Conservation (phyloP, 164 flowering plant species). For the Macadamia tetraphylla region DNA sequence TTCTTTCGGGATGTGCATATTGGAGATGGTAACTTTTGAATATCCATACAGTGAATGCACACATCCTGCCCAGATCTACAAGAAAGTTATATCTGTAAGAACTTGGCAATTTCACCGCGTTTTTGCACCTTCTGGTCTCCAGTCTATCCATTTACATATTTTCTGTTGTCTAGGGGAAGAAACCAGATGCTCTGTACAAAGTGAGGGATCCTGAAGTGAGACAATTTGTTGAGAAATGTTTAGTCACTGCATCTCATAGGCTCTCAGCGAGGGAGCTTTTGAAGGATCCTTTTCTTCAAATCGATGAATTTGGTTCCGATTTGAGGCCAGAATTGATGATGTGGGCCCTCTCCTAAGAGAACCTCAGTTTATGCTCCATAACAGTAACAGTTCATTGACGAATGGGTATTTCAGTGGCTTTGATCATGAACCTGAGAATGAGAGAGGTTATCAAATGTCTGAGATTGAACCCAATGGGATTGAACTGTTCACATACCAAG, state of each 20-base stretch:
- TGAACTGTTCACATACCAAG: slow-evolving; percentile 53
- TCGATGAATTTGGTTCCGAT: slow-evolving; percentile 49
- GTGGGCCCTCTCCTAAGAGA: slow-evolving; percentile 31
- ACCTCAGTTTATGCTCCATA: slow-evolving; percentile 24
- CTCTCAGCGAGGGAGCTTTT: slow-evolving; percentile 80
- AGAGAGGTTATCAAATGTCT: slow-evolving; percentile 24
- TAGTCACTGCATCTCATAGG: slow-evolving; percentile 68
- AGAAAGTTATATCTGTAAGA: slow-evolving; percentile 90
- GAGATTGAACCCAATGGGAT: slow-evolving; percentile 42
- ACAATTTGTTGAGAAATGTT: slow-evolving; percentile 82
- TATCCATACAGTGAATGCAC: slow-evolving; percentile 99
- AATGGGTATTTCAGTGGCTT: slow-evolving; percentile 32
- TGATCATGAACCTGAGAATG: slow-evolving; percentile 34
- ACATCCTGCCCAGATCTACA: slow-evolving; percentile 92
- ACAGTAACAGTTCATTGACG: slow-evolving; percentile 19
- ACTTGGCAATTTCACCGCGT: neutral
- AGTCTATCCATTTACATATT: neutral
- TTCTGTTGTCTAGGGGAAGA: slow-evolving; percentile 57
- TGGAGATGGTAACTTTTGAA: slow-evolving; percentile 95
- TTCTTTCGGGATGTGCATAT: slow-evolving; percentile 93
- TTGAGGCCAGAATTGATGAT: slow-evolving; percentile 29
- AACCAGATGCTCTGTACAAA: slow-evolving; percentile 76
- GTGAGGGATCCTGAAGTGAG: slow-evolving; percentile 82
- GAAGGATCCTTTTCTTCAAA: slow-evolving; percentile 80
- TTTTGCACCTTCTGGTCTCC: too few species aligned